These are phyloP conservation scores for Lineolata rhizophorae DNA, from an alignment of 495 filamentous ascomycete species.

Conservation along the genomic window DNA sequence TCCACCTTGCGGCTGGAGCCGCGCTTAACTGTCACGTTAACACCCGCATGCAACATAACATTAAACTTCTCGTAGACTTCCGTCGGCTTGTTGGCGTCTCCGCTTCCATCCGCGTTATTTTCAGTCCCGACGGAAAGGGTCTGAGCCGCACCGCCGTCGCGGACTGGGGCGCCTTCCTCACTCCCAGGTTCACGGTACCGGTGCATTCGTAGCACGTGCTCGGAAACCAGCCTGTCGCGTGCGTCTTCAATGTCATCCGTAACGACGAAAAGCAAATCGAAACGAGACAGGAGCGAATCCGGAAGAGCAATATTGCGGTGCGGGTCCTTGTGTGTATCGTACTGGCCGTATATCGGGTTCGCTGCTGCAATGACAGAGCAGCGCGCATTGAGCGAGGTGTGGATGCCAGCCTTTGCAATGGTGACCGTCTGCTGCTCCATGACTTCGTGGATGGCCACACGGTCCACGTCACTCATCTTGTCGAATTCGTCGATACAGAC, in stretches of 20 bases:
- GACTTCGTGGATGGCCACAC: slow-evolving; percentile 98
- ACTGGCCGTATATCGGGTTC: slow-evolving; percentile 96
- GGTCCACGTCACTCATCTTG: slow-evolving; percentile 97
- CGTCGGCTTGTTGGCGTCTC: slow-evolving; percentile 46
- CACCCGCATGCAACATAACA: slow-evolving; percentile 82
- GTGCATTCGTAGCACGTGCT: slow-evolving; percentile 96
- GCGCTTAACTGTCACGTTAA: slow-evolving; percentile 50
- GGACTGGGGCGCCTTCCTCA: slow-evolving; percentile 87
- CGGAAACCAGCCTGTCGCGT: slow-evolving; percentile 74
- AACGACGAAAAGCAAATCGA: slow-evolving; percentile 94
- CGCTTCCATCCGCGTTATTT: slow-evolving; percentile 30
- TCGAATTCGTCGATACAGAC: slow-evolving; percentile 99
- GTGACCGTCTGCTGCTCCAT: slow-evolving; percentile 99
- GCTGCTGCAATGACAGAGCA: slow-evolving; percentile 94
- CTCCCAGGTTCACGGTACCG: slow-evolving; percentile 83
- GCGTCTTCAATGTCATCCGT: slow-evolving; percentile 95
- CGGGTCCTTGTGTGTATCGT: slow-evolving; percentile 94
- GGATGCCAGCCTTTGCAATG: slow-evolving; percentile 95
- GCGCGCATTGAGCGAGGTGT: slow-evolving; percentile 90
- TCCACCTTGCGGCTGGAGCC: slow-evolving; percentile 55
- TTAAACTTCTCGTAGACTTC: slow-evolving; percentile 96
- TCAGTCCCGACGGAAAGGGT: slow-evolving; percentile 76
- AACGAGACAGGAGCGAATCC: slow-evolving; percentile 93
- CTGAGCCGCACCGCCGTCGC: slow-evolving; percentile 69
- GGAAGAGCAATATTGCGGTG: slow-evolving; percentile 97